Evolutionary conservation across 257 asterid species (phyloP), one percentile per base, ranked within the genome.

Genomic region (Striga asiatica): DNA sequence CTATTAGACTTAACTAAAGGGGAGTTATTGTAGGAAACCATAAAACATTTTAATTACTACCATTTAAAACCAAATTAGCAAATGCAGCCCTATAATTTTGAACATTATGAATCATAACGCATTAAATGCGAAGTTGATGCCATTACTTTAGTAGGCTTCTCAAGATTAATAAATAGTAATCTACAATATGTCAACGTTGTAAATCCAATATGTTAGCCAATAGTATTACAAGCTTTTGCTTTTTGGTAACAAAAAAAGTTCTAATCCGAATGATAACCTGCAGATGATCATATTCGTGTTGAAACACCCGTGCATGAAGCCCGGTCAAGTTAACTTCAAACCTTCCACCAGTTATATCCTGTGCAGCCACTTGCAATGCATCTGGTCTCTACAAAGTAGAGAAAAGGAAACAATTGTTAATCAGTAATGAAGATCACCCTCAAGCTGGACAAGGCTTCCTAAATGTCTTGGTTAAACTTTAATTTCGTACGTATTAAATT

Each of bases 211-310:
- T 1, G 34, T 58, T 34, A 46, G 23, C 10, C 41, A 17, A 59
- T 8, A 60, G n/a, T 13, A 19, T 28, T 29, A 46, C 8, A 16
- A 18, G 50, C 46, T 46, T 29, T 41, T 60, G 1, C 13, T 65
- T 48, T 37, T 16, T 32, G 20, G n/a, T 7, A 39, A 45, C 31
- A 61, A 21, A 18, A 35, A 11, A 66, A 58, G 55, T 4, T 32
- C 19, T 11, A 8, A 46, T 28, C 9, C 9, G n/a, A 50, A 54
- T 43, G 24, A 24, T 17, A 52, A 87, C 98, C 96, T 80, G 81
- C 27, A 92, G 74, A 67, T 92, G 98, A 74, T 92, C 97, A 45
- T 59, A 84, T 75, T 92, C 98, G 47, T 92, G 98, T 79, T 87
- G 98, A 58, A 92, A 88, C 25, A 92, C 81, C 62, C 98, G 76